Conservation (phyloP, 2,329 filamentous ascomycete species). For the Cercospora zeae-maydis region DNA sequence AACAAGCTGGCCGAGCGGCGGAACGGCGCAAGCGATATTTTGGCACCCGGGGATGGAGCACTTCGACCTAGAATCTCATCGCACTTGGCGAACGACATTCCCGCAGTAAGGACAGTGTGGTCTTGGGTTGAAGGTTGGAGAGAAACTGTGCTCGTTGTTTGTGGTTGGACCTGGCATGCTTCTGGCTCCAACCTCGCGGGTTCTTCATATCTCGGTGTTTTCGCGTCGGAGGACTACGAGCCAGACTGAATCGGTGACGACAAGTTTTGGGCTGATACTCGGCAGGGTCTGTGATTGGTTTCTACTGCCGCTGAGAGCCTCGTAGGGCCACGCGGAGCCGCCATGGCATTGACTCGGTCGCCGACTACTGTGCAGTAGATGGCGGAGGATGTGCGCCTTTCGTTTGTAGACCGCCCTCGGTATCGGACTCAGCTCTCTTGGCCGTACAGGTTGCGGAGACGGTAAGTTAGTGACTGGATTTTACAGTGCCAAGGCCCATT, state of each 20-base stretch:
- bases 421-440: not conserved
- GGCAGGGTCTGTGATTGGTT: not conserved
- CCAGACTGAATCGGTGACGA: not conserved
- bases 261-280: not conserved
- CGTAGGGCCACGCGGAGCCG: not conserved
- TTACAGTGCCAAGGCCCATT: not conserved
- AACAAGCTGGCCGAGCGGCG: not conserved
- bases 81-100: not conserved
- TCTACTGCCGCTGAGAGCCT: not conserved
- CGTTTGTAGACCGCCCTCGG: not conserved
- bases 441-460: not conserved
- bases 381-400: not conserved
- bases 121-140: not conserved
- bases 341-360: not conserved
- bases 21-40: not conserved
- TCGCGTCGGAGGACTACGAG: not conserved
- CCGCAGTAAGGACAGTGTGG: not conserved
- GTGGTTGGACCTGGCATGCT: not conserved
- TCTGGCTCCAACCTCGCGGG: not conserved
- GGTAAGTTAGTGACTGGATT: not conserved
- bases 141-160: not conserved
- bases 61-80: not conserved
- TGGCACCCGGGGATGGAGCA: not conserved
- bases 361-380: not conserved
- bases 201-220: slow-evolving; percentile 5